Evolutionary conservation across 345 rosid species (phyloP), one percentile per base, ranked within the genome.

Genomic region (Crucihimalaya himalaica): DNA sequence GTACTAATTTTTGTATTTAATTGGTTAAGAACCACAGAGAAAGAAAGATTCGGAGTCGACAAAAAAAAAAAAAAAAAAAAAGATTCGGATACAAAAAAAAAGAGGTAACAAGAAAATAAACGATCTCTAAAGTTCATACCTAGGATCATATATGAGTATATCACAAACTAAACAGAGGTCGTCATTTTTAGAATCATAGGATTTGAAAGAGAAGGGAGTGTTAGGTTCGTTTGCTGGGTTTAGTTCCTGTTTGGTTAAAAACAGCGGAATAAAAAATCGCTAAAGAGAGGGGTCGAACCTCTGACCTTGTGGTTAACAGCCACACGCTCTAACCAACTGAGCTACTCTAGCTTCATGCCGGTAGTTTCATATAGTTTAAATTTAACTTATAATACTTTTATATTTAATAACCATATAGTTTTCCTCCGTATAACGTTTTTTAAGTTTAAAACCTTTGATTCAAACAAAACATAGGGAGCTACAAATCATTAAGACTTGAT

Each of bases 301-400:
- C 84, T 86, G 85, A 91, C 92, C 92, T 89, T 91, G 86, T 84
- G 88, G 95, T 92, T 90, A 88, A 88, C 85, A 87, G 89, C 93
- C 88, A 86, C 89, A 90, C 88, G 90, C 86, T 87, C 93, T 88
- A 87, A 74, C 90, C 98, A 86, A 79, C 90, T 89, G 96, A 92
- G 89, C 90, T 86, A 88, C 69, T 84, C 88, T 88, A 86, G 89
- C 47, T n/a, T n/a, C n/a, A n/a, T n/a, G n/a, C n/a, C n/a, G n/a
- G n/a, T n/a, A n/a, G n/a, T n/a, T n/a, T n/a, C n/a, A n/a, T n/a
- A n/a, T n/a, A n/a, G n/a, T n/a, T n/a, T n/a, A n/a, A n/a, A n/a
- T n/a, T n/a, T n/a, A n/a, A n/a, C n/a, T n/a, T n/a, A n/a, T n/a
- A n/a, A n/a, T n/a, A n/a, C n/a, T n/a, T n/a, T n/a, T n/a, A n/a